Conservation (phyloP, 179 eudicot genomes). For the Silene noctiflora region DNA sequence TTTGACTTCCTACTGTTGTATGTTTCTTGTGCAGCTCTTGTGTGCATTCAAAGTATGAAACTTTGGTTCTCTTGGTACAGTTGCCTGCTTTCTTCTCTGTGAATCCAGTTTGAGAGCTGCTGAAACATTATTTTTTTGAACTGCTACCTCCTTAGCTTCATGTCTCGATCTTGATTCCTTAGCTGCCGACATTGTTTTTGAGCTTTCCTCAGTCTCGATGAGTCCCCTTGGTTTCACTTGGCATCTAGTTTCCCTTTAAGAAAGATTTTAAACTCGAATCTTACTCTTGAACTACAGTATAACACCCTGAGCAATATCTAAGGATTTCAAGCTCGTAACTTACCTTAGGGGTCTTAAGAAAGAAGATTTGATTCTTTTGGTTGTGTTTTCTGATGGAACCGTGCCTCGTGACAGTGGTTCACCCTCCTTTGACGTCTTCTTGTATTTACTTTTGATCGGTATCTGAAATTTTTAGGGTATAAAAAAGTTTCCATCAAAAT, state of each 20-base stretch:
- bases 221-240: conserved; percentile 27
- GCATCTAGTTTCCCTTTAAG: conserved; percentile 27
- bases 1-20: background rate
- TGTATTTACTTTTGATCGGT: conserved; percentile 30
- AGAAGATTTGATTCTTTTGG: conserved; percentile 27
- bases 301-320: background rate
- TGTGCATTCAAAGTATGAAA: conserved; percentile 40
- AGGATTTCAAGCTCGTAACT: conserved; percentile 10
- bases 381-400: conserved; percentile 27
- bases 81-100: background rate
- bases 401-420: conserved; percentile 19
- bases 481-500: background rate
- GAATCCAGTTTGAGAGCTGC: background rate
- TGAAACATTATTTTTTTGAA: conserved; percentile 24
- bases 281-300: background rate
- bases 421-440: conserved; percentile 15
- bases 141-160: conserved; percentile 13
- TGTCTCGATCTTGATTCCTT: conserved; percentile 15
- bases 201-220: conserved; percentile 25
- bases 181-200: conserved; percentile 20
- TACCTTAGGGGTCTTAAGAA: conserved; percentile 47
- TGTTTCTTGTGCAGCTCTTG: conserved; percentile 36
- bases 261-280: background rate
- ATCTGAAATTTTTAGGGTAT: conserved; percentile 12
- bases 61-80: conserved; percentile 46